Conservation (phyloP, 2,329 filamentous ascomycete species). For the Sporothrix pallida region DNA sequence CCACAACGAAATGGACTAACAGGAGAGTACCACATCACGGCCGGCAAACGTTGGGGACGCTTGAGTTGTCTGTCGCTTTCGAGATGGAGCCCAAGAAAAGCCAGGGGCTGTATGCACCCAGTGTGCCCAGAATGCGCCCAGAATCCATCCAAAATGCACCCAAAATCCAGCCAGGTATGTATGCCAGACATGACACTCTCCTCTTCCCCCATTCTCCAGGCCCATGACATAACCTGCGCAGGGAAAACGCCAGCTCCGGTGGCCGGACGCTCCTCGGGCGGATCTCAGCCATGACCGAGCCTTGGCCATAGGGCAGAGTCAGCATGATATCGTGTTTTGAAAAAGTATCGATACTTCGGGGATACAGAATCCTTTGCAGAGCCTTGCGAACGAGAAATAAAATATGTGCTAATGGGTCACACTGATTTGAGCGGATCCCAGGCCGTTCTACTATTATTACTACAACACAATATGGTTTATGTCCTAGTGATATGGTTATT, state of each 20-base stretch:
- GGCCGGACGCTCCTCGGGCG: constrained; percentile 17
- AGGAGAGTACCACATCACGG: constrained; percentile 4
- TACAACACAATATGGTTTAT: too few species aligned
- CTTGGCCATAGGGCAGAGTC: background rate
- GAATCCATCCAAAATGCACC: too few species aligned
- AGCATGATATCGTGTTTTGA: background rate
- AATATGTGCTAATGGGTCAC: background rate
- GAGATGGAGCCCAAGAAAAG: background rate
- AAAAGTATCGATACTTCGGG: background rate
- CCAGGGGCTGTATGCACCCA: background rate
- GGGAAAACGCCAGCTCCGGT: constrained; percentile 12
- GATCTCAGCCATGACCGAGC: constrained; percentile 11
- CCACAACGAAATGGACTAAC: background rate
- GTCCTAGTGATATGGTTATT: too few species aligned
- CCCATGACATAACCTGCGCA: background rate
- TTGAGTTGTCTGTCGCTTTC: background rate
- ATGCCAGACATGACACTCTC: too few species aligned
- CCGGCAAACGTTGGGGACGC: constrained; percentile 1
- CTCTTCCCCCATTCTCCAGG: background rate
- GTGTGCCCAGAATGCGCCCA: too few species aligned
- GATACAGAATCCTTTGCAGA: background rate
- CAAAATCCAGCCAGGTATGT: too few species aligned
- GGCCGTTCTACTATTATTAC: background rate
- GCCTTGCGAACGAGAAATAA: background rate
- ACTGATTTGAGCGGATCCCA: background rate